A percentile compares a stretch with the other conserved stretches of the same genome.
Conservation (phyloP, 371 early-diverging fungal genomes). For the Lichtheimia hyalospora region DNA sequence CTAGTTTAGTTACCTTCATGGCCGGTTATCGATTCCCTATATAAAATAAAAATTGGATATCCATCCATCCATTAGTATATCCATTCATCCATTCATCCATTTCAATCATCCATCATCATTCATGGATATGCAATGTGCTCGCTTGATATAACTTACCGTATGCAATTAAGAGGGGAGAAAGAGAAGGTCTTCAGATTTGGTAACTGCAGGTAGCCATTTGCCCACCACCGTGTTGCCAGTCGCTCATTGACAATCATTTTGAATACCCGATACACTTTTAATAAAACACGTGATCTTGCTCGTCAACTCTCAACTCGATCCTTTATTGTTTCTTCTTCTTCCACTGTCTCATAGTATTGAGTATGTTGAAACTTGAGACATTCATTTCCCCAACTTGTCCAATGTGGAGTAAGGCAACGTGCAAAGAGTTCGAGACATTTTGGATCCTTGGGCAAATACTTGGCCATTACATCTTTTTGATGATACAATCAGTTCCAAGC, state of each 20-base stretch:
- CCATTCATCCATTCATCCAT: not conserved
- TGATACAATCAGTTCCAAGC: not conserved
- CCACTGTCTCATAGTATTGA: slow-evolving; percentile 21
- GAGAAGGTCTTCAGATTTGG: not conserved
- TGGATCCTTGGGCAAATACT: slow-evolving; percentile 24
- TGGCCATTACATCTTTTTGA: slow-evolving; percentile 24
- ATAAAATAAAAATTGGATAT: not conserved
- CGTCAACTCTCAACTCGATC: not conserved
- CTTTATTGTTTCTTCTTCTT: slow-evolving; percentile 1
- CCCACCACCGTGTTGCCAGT: not conserved
- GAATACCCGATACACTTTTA: not conserved
- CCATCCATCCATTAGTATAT: not conserved
- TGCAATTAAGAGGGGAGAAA: slow-evolving; percentile 2
- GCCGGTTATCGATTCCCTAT: slow-evolving; percentile 8
- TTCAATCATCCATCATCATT: not conserved
- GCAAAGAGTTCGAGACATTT: slow-evolving; percentile 73
- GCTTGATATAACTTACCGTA: not conserved
- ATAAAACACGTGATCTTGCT: not conserved
- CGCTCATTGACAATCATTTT: not conserved
- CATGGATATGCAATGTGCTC: not conserved
- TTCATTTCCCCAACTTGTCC: slow-evolving; percentile 81
- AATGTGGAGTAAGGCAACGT: slow-evolving; percentile 60
- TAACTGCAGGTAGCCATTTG: not conserved
- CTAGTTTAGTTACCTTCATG: slow-evolving; percentile 5
- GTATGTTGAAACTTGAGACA: slow-evolving; percentile 61